These are phyloP conservation scores for Alternaria metachromatica DNA, from an alignment of 2,329 filamentous ascomycete genomes.

Conservation along the genomic window DNA sequence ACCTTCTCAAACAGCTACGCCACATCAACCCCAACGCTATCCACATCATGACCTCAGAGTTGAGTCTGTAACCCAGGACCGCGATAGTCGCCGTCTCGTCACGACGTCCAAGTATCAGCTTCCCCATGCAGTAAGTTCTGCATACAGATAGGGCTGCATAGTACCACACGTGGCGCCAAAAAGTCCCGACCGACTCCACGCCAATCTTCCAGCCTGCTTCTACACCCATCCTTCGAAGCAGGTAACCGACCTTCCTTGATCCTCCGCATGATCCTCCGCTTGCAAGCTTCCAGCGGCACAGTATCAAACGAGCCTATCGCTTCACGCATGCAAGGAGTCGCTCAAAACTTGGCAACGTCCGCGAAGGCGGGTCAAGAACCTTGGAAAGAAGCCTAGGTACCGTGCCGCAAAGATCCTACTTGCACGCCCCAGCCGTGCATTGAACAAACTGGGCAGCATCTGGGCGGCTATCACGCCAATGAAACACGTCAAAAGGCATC, in stretches of 20 bases:
- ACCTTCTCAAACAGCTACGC: background rate
- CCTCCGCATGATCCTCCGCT: background rate
- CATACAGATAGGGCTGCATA: slow-evolving; percentile 8
- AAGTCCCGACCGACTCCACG: background rate
- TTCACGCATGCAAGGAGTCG: background rate
- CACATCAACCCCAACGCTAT: background rate
- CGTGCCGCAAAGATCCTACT: background rate
- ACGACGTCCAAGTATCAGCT: background rate
- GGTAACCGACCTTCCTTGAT: background rate
- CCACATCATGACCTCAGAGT: background rate
- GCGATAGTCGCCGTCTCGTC: background rate
- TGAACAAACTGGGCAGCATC: background rate
- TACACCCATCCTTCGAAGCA: background rate
- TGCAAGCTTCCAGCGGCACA: background rate
- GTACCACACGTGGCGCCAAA: background rate
- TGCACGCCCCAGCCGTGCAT: background rate
- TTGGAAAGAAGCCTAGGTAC: background rate
- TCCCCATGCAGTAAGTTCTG: background rate
- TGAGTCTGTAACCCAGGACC: background rate
- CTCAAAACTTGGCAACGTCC: background rate
- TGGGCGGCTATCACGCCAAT: background rate
- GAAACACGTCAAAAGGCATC: background rate
- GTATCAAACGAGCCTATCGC: background rate
- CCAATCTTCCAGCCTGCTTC: background rate
- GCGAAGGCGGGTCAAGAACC: background rate